phyloP scores from a whole-genome alignment of 805 yeast species.

The Candida arabinofermentans region DNA sequence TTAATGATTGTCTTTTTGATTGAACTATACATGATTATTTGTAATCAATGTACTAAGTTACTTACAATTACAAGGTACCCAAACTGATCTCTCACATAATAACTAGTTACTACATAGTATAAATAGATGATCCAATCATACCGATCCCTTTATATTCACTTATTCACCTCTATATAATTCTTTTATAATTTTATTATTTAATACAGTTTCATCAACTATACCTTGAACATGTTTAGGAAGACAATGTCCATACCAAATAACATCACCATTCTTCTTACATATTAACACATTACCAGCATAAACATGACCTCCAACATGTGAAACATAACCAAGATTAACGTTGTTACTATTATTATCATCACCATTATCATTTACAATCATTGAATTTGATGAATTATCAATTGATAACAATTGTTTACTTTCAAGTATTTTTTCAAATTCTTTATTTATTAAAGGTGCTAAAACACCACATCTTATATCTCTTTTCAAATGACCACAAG shows the following conservation, averaged over 20 bases:
- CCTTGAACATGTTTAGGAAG: constrained; percentile 64
- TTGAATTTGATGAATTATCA: constrained; percentile 14
- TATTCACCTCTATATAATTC: constrained; percentile 51
- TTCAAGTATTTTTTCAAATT: constrained; percentile 42
- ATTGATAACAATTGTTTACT: constrained; percentile 28
- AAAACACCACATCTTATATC: constrained; percentile 64
- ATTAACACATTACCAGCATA: constrained; percentile 79
- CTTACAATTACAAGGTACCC: too few species aligned
- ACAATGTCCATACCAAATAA: constrained; percentile 77
- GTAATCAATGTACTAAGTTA: too few species aligned
- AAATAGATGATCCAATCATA: too few species aligned
- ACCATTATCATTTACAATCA: too few species aligned
- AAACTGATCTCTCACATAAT: too few species aligned
- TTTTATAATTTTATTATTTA: constrained; percentile 45
- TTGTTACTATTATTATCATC: constrained; percentile 10
- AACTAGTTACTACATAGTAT: too few species aligned
- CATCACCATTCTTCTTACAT: constrained; percentile 41
- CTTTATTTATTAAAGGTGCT: constrained; percentile 55
- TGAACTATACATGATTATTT: too few species aligned
- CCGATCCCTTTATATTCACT: background rate
- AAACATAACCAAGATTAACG: constrained; percentile 46
- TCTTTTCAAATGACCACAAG: constrained; percentile 64
- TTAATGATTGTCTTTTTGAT: too few species aligned
- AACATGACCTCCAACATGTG: constrained; percentile 85
- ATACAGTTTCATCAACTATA: constrained; percentile 51